Percentiles rank a stretch among this genome's conserved stretches.
phyloP scores from a whole-genome alignment of 164 flowering plant genomes.

The Platanus orientalis region DNA sequence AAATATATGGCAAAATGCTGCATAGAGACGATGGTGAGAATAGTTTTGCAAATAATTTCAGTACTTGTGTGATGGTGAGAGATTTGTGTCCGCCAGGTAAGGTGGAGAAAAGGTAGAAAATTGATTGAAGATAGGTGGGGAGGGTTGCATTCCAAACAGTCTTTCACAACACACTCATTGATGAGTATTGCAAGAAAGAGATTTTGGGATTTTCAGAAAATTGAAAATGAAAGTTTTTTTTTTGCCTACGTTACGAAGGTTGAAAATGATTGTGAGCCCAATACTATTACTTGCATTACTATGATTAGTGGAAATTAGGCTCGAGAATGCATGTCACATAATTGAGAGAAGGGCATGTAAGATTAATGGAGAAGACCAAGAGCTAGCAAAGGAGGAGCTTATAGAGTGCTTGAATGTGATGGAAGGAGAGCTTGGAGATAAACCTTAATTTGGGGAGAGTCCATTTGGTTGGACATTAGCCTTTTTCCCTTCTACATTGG shows the following conservation, averaged over 20 bases:
- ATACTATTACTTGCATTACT: conserved; percentile 56
- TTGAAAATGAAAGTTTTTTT: conserved; percentile 71
- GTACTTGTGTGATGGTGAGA: conserved; percentile 55
- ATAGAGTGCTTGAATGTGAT: too few species aligned
- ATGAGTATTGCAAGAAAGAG: conserved; percentile 65
- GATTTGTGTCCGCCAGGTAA: conserved; percentile 54
- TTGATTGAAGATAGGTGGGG: conserved; percentile 68
- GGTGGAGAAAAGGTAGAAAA: conserved; percentile 60
- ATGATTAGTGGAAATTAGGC: conserved; percentile 48
- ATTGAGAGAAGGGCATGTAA: too few species aligned
- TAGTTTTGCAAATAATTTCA: conserved; percentile 46
- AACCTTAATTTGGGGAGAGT: too few species aligned
- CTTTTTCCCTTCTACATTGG: too few species aligned
- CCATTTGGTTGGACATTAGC: too few species aligned
- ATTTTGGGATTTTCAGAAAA: conserved; percentile 40
- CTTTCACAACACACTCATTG: conserved; percentile 69
- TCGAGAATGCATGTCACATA: too few species aligned
- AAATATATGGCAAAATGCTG: conserved; percentile 59
- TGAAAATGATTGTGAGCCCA: conserved; percentile 48
- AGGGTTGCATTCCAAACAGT: conserved; percentile 64
- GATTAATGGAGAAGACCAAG: too few species aligned
- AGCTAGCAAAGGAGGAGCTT: too few species aligned
- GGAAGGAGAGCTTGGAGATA: too few species aligned
- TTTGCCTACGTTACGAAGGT: conserved; percentile 50
- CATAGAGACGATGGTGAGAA: conserved; percentile 30